Percentiles rank a stretch among this genome's conserved stretches.
Conservation (phyloP, 2,329 filamentous ascomycete genomes). For the Myotisia sp. region DNA sequence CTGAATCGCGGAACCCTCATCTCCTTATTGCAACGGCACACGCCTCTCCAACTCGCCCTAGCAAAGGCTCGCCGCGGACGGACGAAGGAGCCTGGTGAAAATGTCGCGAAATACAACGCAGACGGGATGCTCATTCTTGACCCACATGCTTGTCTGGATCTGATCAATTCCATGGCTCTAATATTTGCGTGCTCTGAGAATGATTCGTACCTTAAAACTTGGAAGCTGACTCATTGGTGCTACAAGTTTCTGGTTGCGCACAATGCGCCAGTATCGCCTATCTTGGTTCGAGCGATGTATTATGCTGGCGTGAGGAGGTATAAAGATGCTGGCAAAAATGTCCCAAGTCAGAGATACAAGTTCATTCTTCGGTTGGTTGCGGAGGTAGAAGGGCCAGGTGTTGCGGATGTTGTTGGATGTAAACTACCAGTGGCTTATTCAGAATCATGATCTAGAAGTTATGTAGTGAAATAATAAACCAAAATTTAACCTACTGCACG, state of each 20-base stretch:
- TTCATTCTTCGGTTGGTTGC: conserved; percentile 34
- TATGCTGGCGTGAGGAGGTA: conserved; percentile 35
- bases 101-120: neutral
- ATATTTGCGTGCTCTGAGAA: conserved; percentile 27
- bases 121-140: conserved; percentile 14
- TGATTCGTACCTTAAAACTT: conserved; percentile 28
- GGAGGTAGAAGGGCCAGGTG: conserved; percentile 30
- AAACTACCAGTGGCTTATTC: too few species aligned
- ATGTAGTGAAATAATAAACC: too few species aligned
- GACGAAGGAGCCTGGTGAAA: neutral
- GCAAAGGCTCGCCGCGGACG: conserved; percentile 1
- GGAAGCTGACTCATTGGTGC: conserved; percentile 34
- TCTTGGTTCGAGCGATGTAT: conserved; percentile 37
- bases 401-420: conserved; percentile 17
- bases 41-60: conserved; percentile 25
- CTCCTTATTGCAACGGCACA: conserved; percentile 24
- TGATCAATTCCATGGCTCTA: conserved; percentile 34
- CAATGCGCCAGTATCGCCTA: conserved; percentile 28
- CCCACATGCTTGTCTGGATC: conserved; percentile 25
- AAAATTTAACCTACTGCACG: too few species aligned
- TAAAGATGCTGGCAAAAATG: conserved; percentile 22
- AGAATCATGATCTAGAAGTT: too few species aligned
- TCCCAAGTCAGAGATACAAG: conserved; percentile 24
- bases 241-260: conserved; percentile 33
- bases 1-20: conserved; percentile 18